A percentile compares a stretch with the other conserved stretches of the same genome.
Conservation (phyloP, 352 stramenopile species). For the Lagenidium sp. region DNA sequence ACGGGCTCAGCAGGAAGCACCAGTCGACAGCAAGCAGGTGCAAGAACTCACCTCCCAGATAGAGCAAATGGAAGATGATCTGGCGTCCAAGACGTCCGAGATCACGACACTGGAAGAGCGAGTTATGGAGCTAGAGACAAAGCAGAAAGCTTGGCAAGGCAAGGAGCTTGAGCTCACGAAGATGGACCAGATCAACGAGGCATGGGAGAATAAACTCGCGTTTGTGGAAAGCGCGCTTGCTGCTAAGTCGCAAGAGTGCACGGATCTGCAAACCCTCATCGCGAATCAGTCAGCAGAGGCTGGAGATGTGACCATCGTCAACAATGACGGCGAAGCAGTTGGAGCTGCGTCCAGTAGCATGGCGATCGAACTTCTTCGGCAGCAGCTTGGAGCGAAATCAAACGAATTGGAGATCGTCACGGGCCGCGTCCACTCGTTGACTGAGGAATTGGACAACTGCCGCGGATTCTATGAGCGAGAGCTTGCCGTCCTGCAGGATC, state of each 20-base stretch:
- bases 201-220: conserved; percentile 34
- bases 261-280: conserved; percentile 22
- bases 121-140: conserved; percentile 35
- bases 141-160: conserved; percentile 24
- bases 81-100: conserved; percentile 39
- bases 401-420: conserved; percentile 35
- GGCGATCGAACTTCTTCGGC: conserved; percentile 39
- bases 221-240: conserved; percentile 42
- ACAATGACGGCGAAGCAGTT: background rate
- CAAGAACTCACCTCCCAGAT: conserved; percentile 28
- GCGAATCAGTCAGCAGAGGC: background rate
- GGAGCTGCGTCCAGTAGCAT: conserved; percentile 3
- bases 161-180: conserved; percentile 31
- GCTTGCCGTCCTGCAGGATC: conserved; percentile 29
- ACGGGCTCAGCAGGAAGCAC: background rate
- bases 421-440: conserved; percentile 30
- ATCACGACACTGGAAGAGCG: conserved; percentile 42
- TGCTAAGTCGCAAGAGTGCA: conserved; percentile 38
- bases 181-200: conserved; percentile 31
- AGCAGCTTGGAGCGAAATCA: conserved; percentile 39
- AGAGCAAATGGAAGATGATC: conserved; percentile 54
- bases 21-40: background rate
- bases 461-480: conserved; percentile 49
- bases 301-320: background rate
- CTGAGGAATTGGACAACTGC: conserved; percentile 34